Evolutionary conservation across 2,329 filamentous ascomycete species (phyloP).

Genomic region (Xylaria hypoxylon): DNA sequence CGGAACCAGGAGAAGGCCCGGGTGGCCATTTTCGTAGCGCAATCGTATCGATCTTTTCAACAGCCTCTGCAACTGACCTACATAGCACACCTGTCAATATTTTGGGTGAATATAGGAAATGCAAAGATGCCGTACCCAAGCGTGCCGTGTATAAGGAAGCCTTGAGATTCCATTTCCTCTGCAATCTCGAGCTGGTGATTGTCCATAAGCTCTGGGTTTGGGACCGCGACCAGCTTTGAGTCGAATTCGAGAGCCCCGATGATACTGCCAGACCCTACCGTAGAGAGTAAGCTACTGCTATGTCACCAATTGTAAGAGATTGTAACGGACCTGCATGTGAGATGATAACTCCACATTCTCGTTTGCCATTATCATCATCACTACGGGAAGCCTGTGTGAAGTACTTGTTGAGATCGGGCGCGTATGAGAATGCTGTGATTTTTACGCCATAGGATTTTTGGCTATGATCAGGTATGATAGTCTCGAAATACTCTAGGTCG

Average conservation of each 20-base stretch:
- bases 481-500: slow-evolving; percentile 68
- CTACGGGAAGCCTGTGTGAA: slow-evolving; percentile 68
- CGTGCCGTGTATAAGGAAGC: slow-evolving; percentile 79
- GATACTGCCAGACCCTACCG: slow-evolving; percentile 85
- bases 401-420: slow-evolving; percentile 68
- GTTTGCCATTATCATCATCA: slow-evolving; percentile 53
- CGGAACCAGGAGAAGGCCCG: slow-evolving; percentile 38
- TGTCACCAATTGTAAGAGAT: background rate
- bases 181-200: slow-evolving; percentile 95
- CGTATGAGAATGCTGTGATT: slow-evolving; percentile 75
- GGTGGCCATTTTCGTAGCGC: slow-evolving; percentile 45
- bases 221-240: slow-evolving; percentile 86
- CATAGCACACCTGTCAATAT: slow-evolving; percentile 27
- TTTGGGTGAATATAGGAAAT: background rate
- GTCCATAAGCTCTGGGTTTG: slow-evolving; percentile 83
- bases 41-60: slow-evolving; percentile 39
- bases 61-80: slow-evolving; percentile 44
- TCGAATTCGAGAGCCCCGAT: slow-evolving; percentile 81
- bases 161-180: slow-evolving; percentile 75
- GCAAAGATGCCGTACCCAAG: slow-evolving; percentile 63
- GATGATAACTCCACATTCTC: slow-evolving; percentile 78
- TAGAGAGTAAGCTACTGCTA: slow-evolving; percentile 24
- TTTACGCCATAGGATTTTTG: slow-evolving; percentile 55
- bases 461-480: slow-evolving; percentile 39
- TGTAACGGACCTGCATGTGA: slow-evolving; percentile 81